Evolutionary conservation across 257 asterid species (phyloP).

Genomic region (Solanum lignicaule): DNA sequence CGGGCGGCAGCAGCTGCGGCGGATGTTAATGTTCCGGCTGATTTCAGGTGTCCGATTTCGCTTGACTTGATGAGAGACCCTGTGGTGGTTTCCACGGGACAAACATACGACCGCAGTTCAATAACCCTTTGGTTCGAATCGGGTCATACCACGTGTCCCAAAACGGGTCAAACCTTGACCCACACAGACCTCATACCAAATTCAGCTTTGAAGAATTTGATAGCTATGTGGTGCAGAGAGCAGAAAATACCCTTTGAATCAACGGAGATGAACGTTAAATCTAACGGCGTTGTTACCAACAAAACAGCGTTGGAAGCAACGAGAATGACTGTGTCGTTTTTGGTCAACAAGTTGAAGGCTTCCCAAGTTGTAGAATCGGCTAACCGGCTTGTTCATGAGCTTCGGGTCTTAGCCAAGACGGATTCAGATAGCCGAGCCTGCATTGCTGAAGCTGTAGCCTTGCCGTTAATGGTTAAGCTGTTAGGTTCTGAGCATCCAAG

Average conservation of each 20-base stretch:
- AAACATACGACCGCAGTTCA: constrained; percentile 64
- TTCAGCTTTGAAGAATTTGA: constrained; percentile 56
- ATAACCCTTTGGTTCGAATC: constrained; percentile 69
- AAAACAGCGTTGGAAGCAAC: constrained; percentile 77
- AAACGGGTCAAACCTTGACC: constrained; percentile 67
- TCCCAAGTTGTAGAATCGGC: constrained; percentile 34
- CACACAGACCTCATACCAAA: constrained; percentile 53
- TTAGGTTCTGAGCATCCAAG: constrained; percentile 54
- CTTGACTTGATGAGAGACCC: constrained; percentile 80
- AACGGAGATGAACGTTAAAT: constrained; percentile 25
- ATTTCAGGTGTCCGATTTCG: constrained; percentile 77
- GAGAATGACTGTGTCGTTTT: constrained; percentile 66
- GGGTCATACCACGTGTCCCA: constrained; percentile 81
- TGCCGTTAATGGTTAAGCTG: constrained; percentile 48
- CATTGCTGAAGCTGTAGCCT: constrained; percentile 74
- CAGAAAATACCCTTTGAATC: constrained; percentile 66
- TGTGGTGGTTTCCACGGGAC: constrained; percentile 85
- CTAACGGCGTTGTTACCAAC: constrained; percentile 23
- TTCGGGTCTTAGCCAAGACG: constrained; percentile 62
- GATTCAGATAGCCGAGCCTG: constrained; percentile 69
- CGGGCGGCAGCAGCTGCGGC: constrained; percentile 29
- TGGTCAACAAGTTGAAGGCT: constrained; percentile 45
- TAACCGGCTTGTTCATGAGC: constrained; percentile 70
- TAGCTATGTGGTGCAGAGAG: constrained; percentile 76
- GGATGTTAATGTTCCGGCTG: constrained; percentile 52